A percentile compares a stretch with the other conserved stretches of the same genome.
Evolutionary conservation across 2,329 filamentous ascomycete species (phyloP).

Genomic region (Fusarium sp.): DNA sequence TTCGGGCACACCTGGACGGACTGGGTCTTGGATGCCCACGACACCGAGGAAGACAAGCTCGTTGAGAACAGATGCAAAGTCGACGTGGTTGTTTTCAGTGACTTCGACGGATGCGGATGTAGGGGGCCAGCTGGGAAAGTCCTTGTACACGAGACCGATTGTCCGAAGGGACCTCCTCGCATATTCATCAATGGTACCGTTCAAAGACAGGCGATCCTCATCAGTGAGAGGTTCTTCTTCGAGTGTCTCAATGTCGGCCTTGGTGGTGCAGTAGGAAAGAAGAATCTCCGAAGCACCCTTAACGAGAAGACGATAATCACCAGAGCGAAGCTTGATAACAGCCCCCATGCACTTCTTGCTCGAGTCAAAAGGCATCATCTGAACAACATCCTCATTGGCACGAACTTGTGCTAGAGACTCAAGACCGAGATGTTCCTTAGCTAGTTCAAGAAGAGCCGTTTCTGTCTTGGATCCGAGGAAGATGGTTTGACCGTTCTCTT

Average conservation of each 20-base stretch:
- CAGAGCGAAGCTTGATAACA: slow-evolving; percentile 53
- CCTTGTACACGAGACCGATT: not conserved
- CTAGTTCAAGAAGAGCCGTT: not conserved
- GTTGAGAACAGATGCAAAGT: not conserved
- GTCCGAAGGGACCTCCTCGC: not conserved
- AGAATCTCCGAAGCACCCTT: not conserved
- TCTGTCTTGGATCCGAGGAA: slow-evolving; percentile 1
- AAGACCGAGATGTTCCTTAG: not conserved
- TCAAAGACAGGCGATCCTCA: not conserved
- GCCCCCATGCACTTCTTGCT: slow-evolving; percentile 62
- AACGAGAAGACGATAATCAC: not conserved
- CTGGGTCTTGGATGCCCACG: not conserved
- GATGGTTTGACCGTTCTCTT: not conserved
- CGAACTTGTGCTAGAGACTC: slow-evolving; percentile 27
- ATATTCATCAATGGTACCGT: not conserved
- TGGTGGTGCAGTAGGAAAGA: not conserved
- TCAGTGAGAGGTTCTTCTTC: not conserved
- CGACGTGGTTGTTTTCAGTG: not conserved
- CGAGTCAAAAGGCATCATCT: slow-evolving; percentile 63
- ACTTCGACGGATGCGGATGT: not conserved
- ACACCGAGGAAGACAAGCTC: not conserved
- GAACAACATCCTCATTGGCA: slow-evolving; percentile 53
- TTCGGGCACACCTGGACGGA: not conserved
- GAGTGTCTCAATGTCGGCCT: not conserved
- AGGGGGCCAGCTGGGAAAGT: not conserved